phyloP scores from a whole-genome alignment of 257 asterid species.

The Capsicum chinense region DNA sequence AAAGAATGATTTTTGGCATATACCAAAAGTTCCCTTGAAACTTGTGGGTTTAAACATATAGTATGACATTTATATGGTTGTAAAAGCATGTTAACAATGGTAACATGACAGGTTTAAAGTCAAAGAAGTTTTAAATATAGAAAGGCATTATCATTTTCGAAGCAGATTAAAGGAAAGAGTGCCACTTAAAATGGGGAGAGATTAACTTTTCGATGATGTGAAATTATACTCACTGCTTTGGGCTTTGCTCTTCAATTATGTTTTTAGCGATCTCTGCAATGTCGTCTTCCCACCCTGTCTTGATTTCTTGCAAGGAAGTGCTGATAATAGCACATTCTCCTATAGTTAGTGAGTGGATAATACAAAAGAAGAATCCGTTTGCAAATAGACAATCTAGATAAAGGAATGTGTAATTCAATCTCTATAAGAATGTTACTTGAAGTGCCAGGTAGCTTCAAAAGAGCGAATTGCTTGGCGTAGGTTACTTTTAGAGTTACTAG shows the following conservation, averaged over 20 bases:
- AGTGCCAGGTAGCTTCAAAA: constrained; percentile 58
- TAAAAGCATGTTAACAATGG: background rate
- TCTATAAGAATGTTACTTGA: background rate
- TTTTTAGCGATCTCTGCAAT: constrained; percentile 68
- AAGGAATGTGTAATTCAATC: constrained; percentile 20
- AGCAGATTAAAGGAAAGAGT: background rate
- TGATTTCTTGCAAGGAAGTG: constrained; percentile 55
- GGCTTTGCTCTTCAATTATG: constrained; percentile 81
- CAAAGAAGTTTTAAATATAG: constrained; percentile 16
- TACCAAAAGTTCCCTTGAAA: background rate
- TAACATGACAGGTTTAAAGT: background rate
- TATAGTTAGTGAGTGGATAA: constrained; percentile 15
- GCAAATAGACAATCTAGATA: background rate
- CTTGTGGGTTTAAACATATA: background rate
- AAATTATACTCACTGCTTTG: constrained; percentile 67
- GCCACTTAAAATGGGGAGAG: background rate
- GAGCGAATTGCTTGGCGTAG: constrained; percentile 89
- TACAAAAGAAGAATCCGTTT: background rate
- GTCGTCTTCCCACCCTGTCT: constrained; percentile 88
- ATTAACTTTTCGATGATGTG: background rate
- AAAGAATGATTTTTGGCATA: background rate
- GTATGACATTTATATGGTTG: background rate
- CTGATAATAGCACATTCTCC: background rate
- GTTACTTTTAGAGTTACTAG: constrained; percentile 71
- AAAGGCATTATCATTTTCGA: background rate